phyloP scores from a whole-genome alignment of 2,329 filamentous ascomycete species.

The Exserohilum turcica region DNA sequence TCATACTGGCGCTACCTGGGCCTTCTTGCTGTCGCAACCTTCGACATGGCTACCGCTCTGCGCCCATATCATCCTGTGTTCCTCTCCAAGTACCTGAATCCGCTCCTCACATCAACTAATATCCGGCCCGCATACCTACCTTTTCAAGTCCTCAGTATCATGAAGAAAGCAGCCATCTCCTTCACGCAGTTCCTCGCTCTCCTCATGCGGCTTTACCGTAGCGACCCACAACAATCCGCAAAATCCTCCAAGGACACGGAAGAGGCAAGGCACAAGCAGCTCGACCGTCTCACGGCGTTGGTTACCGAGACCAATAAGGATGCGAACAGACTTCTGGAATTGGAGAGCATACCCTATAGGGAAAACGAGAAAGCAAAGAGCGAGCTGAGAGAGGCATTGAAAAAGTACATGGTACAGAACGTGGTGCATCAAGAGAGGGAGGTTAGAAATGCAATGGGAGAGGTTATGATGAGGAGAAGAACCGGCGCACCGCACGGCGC shows the following conservation, averaged over 20 bases:
- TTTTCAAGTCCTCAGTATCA: slow-evolving; percentile 79
- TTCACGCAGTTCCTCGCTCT: slow-evolving; percentile 51
- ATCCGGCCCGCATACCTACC: slow-evolving; percentile 71
- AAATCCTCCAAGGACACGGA: slow-evolving; percentile 36
- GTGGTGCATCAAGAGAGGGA: slow-evolving; percentile 74
- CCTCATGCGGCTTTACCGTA: slow-evolving; percentile 43
- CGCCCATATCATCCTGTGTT: slow-evolving; percentile 54
- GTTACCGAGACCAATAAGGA: slow-evolving; percentile 70
- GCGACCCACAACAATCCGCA: slow-evolving; percentile 30
- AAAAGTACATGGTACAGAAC: slow-evolving; percentile 87
- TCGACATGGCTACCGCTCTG: slow-evolving; percentile 64
- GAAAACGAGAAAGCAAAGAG: slow-evolving; percentile 67
- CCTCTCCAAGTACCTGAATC: slow-evolving; percentile 56
- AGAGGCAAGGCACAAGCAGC: slow-evolving; percentile 58
- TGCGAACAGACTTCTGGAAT: slow-evolving; percentile 68
- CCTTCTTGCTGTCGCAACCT: slow-evolving; percentile 59
- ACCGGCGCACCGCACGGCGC: slow-evolving; percentile 67
- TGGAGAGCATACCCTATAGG: slow-evolving; percentile 81
- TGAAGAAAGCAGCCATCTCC: slow-evolving; percentile 76
- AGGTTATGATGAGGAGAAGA: slow-evolving; percentile 67
- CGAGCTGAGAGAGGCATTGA: slow-evolving; percentile 72
- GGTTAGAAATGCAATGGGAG: slow-evolving; percentile 78
- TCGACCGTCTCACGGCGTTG: slow-evolving; percentile 69
- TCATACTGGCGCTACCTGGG: slow-evolving; percentile 56
- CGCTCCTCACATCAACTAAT: slow-evolving; percentile 49